Base-by-base conservation (phyloP, 2,329 filamentous ascomycete genomes). In the Grosmannia huntii region DNA sequence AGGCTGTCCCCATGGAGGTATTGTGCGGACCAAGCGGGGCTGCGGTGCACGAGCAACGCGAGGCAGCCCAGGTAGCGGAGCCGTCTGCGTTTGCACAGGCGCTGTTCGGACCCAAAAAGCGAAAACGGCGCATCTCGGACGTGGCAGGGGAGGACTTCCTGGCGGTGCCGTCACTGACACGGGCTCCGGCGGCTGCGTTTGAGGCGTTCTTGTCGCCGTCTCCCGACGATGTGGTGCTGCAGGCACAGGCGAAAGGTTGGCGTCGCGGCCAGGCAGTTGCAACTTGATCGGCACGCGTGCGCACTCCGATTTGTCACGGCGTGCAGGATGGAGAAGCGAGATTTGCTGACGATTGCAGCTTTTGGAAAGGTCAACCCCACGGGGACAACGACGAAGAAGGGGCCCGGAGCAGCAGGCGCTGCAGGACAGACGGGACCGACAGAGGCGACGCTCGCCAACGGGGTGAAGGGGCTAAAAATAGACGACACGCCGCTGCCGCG, bases 181-280 rank as follows among this genome's bases (percentile, higher is more conserved):
- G 76, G 48, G 71, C 76, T 33, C 71, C 73, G 58, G 76, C 76
- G 7, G 57, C 59, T 50, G 52, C 59, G 69, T 68, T 76, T 72
- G 68, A 76, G 66, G 75, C 85, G 60, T 96, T 96, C 74, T 77
- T 85, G 76, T 83, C 84, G 69, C 91, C 92, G 58, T 96, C 91
- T 72, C 91, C 91, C 64, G 91, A 97, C 75, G 91, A 96, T 70
- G 75, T 94, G 67, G 88, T 96, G 66, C 79, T 90, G 62, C 83
- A 85, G 70, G 92, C 91, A 65, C 92, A 96, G 77, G 85, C 85
- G 73, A 87, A 90, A 89, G 86, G 87, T 90, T 88, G 84, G 84
- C 79, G 75, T 68, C 76, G 75, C 71, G 70, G 73, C 67, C 79
- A 73, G 70, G 72, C 67, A 78, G 72, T 16, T 69, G 73, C 72